Base-by-base conservation (phyloP, 2,329 filamentous ascomycete species). In the Hymenoscyphus fructigenus region DNA sequence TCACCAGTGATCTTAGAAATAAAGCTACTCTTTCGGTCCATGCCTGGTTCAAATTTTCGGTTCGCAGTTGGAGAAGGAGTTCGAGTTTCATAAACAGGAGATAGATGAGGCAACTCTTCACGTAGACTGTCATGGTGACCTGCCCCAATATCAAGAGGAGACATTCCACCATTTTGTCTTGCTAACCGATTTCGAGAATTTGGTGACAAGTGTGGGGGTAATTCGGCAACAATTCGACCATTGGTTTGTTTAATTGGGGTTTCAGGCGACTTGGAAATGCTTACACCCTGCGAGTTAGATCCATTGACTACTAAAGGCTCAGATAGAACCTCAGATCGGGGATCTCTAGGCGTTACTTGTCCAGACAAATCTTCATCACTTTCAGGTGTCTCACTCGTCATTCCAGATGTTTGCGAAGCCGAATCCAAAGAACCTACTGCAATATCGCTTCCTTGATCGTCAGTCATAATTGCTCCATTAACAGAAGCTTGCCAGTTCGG, bases 61-160 rank as follows among this genome's bases (percentile, higher is more conserved):
- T 79, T 79, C 14, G 83, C 80, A 2, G 83, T 89, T 1, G 90
- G 89, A 1, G 90, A 91, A 2, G 90, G 88, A 0, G 88, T 90
- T n/a, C 84, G 83, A 5, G 85, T 84, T 77, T 93, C 91, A 62
- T 89, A 90, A 0, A 93, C 90, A 0, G 91, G 91, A 0, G 91
- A 93, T 1, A 93, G 80, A 69, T 83, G 83, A 23, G 72, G 62
- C 9, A 70, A 44, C 20, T 75, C 74, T 34, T 75, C 73, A 32
- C 71, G 72, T 2, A 69, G 56, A 36, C 47, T 63, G 4, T 75
- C 72, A 36, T 66, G 65, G 28, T 72, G 68, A 26, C 72, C 63
- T 4, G 63, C 56, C 17, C 71, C 70, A 65, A 75, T 74, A 61
- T 76, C 74, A 12, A 75, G 65, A 29, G 71, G 73, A 28, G 73